Percentiles rank a stretch among this genome's conserved stretches.
phyloP scores from a whole-genome alignment of 1,284 basidiomycete species.

The Takashimella koratensis region DNA sequence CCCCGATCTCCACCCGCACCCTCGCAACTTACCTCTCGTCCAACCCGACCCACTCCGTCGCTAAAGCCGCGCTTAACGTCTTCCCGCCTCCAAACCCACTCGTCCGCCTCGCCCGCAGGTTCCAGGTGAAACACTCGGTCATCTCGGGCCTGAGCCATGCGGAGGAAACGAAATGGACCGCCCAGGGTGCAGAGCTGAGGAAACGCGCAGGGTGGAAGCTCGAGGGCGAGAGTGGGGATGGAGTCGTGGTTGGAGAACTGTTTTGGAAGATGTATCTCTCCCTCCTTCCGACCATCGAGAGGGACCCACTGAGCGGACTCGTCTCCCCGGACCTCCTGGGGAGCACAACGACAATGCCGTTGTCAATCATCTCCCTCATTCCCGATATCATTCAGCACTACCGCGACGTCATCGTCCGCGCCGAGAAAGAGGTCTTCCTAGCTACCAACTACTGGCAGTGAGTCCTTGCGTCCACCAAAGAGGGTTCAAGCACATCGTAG shows the following conservation, averaged over 20 bases:
- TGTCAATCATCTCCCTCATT: constrained; percentile 41
- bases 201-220: constrained; percentile 46
- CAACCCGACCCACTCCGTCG: constrained; percentile 35
- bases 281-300: constrained; percentile 54
- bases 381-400: constrained; percentile 37
- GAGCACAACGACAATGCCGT: constrained; percentile 56
- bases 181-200: constrained; percentile 29
- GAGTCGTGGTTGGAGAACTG: constrained; percentile 39
- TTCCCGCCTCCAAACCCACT: constrained; percentile 44
- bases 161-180: constrained; percentile 34
- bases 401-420: constrained; percentile 29
- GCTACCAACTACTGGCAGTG: constrained; percentile 47
- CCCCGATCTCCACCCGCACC: constrained; percentile 13
- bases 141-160: constrained; percentile 41
- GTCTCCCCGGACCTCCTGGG: constrained; percentile 57
- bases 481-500: too few relatives aligned
- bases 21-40: constrained; percentile 36
- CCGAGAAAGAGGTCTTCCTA: constrained; percentile 33
- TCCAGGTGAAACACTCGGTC: constrained; percentile 46
- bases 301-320: constrained; percentile 55
- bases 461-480: constrained; percentile 15
- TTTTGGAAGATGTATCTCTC: constrained; percentile 57
- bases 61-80: constrained; percentile 30
- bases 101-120: constrained; percentile 31
- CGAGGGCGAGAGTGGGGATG: constrained; percentile 34